Evolutionary conservation across 2,329 filamentous ascomycete species (phyloP).

Genomic region (Colletotrichum brevisporum): DNA sequence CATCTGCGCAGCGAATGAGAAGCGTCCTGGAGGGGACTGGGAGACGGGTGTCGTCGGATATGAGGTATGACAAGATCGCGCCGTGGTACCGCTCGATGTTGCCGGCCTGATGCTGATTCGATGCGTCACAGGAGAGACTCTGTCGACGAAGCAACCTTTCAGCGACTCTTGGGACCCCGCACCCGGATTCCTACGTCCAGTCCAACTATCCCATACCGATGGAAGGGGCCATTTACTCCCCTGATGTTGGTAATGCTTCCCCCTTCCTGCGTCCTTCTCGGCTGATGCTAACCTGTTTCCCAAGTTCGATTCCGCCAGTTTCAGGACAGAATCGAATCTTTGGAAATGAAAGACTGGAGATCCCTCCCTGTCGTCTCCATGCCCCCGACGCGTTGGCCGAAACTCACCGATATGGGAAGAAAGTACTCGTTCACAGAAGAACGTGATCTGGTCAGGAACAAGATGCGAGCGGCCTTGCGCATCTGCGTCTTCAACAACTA

Average conservation of each 20-base stretch:
- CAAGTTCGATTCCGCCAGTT: conserved; percentile 80
- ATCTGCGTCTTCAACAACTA: conserved; percentile 76
- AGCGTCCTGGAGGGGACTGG: conserved; percentile 84
- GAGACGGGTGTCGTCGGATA: conserved; percentile 70
- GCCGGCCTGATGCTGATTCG: conserved; percentile 8
- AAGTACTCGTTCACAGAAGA: conserved; percentile 81
- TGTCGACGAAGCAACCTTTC: conserved; percentile 82
- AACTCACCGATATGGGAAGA: conserved; percentile 76
- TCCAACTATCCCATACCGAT: conserved; percentile 80
- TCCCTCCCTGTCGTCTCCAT: conserved; percentile 81
- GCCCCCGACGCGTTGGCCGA: conserved; percentile 79
- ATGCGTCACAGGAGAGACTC: conserved; percentile 72
- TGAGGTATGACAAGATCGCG: conserved; percentile 45
- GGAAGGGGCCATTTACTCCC: conserved; percentile 78
- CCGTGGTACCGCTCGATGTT: neutral
- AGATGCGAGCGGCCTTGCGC: conserved; percentile 78
- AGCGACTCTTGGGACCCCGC: conserved; percentile 75
- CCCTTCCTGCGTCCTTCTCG: neutral
- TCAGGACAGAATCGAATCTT: conserved; percentile 73
- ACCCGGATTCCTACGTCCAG: conserved; percentile 58
- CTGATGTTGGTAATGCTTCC: conserved; percentile 70
- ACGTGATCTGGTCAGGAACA: conserved; percentile 78
- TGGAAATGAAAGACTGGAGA: conserved; percentile 66
- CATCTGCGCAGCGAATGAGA: conserved; percentile 82
- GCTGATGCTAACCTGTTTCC: conserved; percentile 19